Percentiles rank a stretch among this genome's conserved stretches.
Conservation (phyloP, 2,329 filamentous ascomycete genomes). For the Fusarium neocosmosporiellum region DNA sequence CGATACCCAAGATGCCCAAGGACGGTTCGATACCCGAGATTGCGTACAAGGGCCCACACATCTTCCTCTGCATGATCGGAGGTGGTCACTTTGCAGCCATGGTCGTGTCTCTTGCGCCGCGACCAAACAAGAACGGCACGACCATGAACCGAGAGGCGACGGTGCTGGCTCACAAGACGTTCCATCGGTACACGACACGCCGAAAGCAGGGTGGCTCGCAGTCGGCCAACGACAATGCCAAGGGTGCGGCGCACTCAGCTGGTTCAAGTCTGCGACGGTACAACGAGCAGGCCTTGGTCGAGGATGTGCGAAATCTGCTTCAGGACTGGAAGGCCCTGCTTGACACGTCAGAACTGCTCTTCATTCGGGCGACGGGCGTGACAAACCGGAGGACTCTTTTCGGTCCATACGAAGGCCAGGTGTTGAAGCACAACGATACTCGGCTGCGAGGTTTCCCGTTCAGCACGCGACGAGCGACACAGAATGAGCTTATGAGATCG, state of each 20-base stretch:
- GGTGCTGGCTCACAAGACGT: slow-evolving; percentile 95
- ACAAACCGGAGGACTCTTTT: slow-evolving; percentile 91
- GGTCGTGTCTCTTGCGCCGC: slow-evolving; percentile 89
- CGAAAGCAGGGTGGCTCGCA: slow-evolving; percentile 97
- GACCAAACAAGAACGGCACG: slow-evolving; percentile 74
- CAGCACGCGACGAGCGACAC: slow-evolving; percentile 89
- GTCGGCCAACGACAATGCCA: slow-evolving; percentile 93
- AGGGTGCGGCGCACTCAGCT: slow-evolving; percentile 92
- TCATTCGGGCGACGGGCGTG: slow-evolving; percentile 87
- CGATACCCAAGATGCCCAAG: slow-evolving; percentile 63
- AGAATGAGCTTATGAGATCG: slow-evolving; percentile 92
- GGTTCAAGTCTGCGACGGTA: slow-evolving; percentile 90
- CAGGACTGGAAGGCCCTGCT: slow-evolving; percentile 88
- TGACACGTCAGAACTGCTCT: slow-evolving; percentile 85
- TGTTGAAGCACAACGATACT: slow-evolving; percentile 81
- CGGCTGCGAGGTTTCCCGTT: slow-evolving; percentile 92
- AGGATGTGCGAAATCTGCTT: slow-evolving; percentile 87
- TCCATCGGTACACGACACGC: slow-evolving; percentile 95
- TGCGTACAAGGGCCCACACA: slow-evolving; percentile 78
- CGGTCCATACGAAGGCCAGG: slow-evolving; percentile 89
- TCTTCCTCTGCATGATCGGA: slow-evolving; percentile 98
- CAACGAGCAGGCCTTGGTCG: slow-evolving; percentile 89
- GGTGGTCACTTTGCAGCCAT: slow-evolving; percentile 98
- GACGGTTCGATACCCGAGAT: slow-evolving; percentile 67
- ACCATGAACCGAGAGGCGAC: slow-evolving; percentile 86